Evolutionary conservation across 495 filamentous ascomycete genomes (phyloP).

Genomic region (Darksidea phi): DNA sequence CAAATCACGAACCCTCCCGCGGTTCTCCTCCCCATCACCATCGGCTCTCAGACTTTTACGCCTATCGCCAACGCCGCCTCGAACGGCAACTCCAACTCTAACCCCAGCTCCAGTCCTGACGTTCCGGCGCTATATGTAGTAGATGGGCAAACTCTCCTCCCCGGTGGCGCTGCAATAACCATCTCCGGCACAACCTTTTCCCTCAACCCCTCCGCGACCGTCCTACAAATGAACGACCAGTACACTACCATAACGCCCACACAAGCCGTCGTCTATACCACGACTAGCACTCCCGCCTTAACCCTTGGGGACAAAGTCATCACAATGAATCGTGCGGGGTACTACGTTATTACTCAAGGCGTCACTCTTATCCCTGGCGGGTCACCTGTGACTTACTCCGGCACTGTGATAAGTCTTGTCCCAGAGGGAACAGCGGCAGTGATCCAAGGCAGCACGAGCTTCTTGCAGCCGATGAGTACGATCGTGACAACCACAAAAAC

Average conservation of each 20-base stretch:
- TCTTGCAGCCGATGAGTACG: slow-evolving; percentile 17
- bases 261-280: slow-evolving; percentile 20
- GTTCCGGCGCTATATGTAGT: slow-evolving; percentile 15
- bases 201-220: slow-evolving; percentile 29
- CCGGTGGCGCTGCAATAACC: slow-evolving; percentile 32
- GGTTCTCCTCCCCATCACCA: slow-evolving; percentile 12
- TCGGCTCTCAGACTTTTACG: slow-evolving; percentile 16
- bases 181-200: slow-evolving; percentile 31
- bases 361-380: slow-evolving; percentile 33
- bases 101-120: not conserved
- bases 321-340: slow-evolving; percentile 29
- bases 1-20: slow-evolving; percentile 10
- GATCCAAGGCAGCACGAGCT: slow-evolving; percentile 25
- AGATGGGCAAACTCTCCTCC: slow-evolving; percentile 24
- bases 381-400: slow-evolving; percentile 15
- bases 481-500: slow-evolving; percentile 23
- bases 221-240: slow-evolving; percentile 26
- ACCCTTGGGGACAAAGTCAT: slow-evolving; percentile 17
- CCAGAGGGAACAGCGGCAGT: slow-evolving; percentile 20
- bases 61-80: slow-evolving; percentile 3
- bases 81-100: not conserved
- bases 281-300: slow-evolving; percentile 11
- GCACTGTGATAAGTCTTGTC: slow-evolving; percentile 22
- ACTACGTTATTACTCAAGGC: slow-evolving; percentile 27
- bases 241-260: slow-evolving; percentile 14